A percentile compares a stretch with the other conserved stretches of the same genome.
Conservation (phyloP, 2,329 filamentous ascomycete genomes). For the Aquanectria penicillioides region DNA sequence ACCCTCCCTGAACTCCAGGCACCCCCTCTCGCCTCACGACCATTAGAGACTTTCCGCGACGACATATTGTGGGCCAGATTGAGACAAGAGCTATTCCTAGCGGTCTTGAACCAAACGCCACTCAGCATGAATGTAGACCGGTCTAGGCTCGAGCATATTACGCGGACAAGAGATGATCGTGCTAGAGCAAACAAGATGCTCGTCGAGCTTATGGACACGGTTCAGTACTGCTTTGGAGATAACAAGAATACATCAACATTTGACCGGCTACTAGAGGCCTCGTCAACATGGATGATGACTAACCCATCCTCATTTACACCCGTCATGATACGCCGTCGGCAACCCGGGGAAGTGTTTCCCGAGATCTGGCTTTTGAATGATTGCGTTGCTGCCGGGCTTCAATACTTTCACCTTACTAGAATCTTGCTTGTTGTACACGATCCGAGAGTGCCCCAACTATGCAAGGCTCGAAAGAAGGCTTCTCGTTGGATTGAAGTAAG, state of each 20-base stretch:
- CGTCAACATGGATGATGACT: slow-evolving; percentile 32
- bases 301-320: slow-evolving; percentile 40
- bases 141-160: slow-evolving; percentile 1
- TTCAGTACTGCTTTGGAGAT: slow-evolving; percentile 40
- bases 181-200: slow-evolving; percentile 37
- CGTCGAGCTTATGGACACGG: slow-evolving; percentile 33
- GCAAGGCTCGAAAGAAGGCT: slow-evolving; percentile 27
- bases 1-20: neutral
- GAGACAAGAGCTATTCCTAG: slow-evolving; percentile 34
- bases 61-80: slow-evolving; percentile 26
- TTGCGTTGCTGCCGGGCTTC: slow-evolving; percentile 35
- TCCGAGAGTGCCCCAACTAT: slow-evolving; percentile 37
- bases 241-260: slow-evolving; percentile 30
- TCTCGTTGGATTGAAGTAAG: slow-evolving; percentile 28
- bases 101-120: slow-evolving; percentile 31
- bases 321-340: slow-evolving; percentile 25
- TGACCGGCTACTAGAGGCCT: slow-evolving; percentile 31
- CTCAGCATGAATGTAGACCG: slow-evolving; percentile 11
- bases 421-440: slow-evolving; percentile 40
- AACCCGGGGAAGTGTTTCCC: slow-evolving; percentile 27
- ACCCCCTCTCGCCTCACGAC: neutral
- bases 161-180: slow-evolving; percentile 26
- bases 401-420: slow-evolving; percentile 43
- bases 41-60: slow-evolving; percentile 16
- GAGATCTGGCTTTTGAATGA: slow-evolving; percentile 40